A percentile compares a stretch with the other conserved stretches of the same genome.
phyloP scores from a whole-genome alignment of 371 early-diverging fungal species.

The Lichtheimia hyalospora region DNA sequence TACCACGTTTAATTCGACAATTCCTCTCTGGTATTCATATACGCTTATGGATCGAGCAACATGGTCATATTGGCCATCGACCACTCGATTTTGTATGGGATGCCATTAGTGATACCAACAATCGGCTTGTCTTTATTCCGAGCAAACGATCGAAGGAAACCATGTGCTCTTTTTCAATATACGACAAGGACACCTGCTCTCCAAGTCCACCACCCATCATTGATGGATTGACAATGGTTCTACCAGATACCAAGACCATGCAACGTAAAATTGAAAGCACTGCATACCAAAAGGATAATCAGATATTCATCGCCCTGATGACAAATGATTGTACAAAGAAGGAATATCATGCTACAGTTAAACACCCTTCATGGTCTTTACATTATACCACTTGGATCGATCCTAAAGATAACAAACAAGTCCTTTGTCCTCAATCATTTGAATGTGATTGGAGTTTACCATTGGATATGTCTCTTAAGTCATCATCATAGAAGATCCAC shows the following conservation, averaged over 20 bases:
- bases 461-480: too few relatives aligned
- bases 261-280: background rate
- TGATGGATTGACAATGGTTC: constrained; percentile 4
- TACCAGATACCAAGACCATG: too few relatives aligned
- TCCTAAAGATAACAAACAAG: too few relatives aligned
- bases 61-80: background rate
- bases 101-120: background rate
- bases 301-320: too few relatives aligned
- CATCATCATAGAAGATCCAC: too few relatives aligned
- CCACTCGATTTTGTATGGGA: constrained; percentile 3
- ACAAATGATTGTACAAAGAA: too few relatives aligned
- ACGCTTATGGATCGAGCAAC: constrained; percentile 7
- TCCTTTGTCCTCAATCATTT: too few relatives aligned
- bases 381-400: too few relatives aligned
- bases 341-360: too few relatives aligned
- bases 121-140: constrained; percentile 1
- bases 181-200: background rate
- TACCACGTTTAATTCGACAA: constrained; percentile 1
- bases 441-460: too few relatives aligned
- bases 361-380: too few relatives aligned
- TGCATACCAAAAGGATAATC: background rate
- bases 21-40: background rate
- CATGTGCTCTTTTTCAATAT: too few relatives aligned
- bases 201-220: background rate
- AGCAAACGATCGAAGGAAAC: background rate